Conservation (phyloP, 2,329 filamentous ascomycete genomes). For the Fusarium piperis region DNA sequence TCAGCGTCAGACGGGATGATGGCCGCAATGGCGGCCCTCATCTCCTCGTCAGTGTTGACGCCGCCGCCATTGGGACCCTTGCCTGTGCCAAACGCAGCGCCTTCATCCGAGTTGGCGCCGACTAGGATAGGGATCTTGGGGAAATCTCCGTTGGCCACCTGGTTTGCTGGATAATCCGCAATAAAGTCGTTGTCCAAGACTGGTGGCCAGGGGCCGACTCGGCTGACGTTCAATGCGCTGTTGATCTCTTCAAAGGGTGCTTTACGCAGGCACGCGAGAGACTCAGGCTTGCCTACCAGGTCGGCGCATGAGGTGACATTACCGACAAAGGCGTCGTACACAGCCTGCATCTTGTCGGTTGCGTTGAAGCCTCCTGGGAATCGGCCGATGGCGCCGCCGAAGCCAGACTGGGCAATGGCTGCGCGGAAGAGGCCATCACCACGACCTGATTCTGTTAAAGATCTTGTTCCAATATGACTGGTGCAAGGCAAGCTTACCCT, state of each 20-base stretch:
- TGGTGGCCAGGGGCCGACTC: constrained; percentile 34
- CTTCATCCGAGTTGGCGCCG: constrained; percentile 49
- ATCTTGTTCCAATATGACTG: accelerated
- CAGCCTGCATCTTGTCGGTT: constrained; percentile 39
- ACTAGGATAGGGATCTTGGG: constrained; percentile 48
- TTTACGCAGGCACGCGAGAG: constrained; percentile 42
- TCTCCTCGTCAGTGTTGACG: constrained; percentile 44
- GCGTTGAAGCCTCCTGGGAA: constrained; percentile 43
- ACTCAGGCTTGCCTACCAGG: constrained; percentile 34
- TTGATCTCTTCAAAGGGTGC: constrained; percentile 44
- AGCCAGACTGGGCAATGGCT: constrained; percentile 61
- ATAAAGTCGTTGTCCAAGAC: constrained; percentile 51
- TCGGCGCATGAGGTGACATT: constrained; percentile 35
- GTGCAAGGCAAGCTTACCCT: constrained; percentile 44
- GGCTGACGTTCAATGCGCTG: constrained; percentile 15
- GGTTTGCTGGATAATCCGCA: constrained; percentile 42
- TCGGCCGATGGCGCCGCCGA: constrained; percentile 45
- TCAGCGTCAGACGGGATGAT: constrained; percentile 16
- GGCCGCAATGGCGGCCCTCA: constrained; percentile 25
- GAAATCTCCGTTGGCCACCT: constrained; percentile 46
- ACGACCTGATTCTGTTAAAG: constrained; percentile 41
- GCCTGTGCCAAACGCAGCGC: constrained; percentile 36
- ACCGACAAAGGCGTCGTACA: constrained; percentile 44
- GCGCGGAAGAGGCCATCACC: constrained; percentile 62
- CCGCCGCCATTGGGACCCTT: constrained; percentile 25